These are phyloP conservation scores for Carex kokanica DNA, from an alignment of 176 grass and related monocot genomes.

Conservation along the genomic window DNA sequence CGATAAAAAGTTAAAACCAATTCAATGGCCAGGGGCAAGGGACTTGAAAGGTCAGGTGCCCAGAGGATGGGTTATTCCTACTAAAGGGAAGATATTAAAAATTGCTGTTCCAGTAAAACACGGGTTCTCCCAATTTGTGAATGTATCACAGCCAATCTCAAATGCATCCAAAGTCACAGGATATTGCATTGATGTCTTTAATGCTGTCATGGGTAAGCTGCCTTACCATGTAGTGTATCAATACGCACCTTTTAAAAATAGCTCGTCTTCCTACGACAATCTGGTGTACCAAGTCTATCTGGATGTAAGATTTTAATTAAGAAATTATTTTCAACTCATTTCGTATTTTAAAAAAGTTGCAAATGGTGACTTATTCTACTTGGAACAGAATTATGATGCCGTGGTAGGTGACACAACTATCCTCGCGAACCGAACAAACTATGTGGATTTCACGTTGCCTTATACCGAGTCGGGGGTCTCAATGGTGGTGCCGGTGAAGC, in stretches of 20 bases:
- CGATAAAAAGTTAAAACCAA: constrained; percentile 10
- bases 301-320: constrained; percentile 32
- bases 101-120: constrained; percentile 49
- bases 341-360: not conserved
- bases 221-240: constrained; percentile 38
- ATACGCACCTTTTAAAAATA: constrained; percentile 28
- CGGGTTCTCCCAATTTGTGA: constrained; percentile 48
- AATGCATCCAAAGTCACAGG: constrained; percentile 28
- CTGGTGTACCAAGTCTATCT: constrained; percentile 51
- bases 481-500: constrained; percentile 41
- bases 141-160: constrained; percentile 28
- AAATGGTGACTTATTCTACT: not conserved
- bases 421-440: constrained; percentile 21
- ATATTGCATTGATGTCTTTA: constrained; percentile 65
- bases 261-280: constrained; percentile 42
- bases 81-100: constrained; percentile 23
- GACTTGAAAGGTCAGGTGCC: not conserved
- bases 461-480: constrained; percentile 54
- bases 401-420: constrained; percentile 66
- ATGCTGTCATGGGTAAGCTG: constrained; percentile 35
- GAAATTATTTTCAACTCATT: not conserved
- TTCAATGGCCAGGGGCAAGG: constrained; percentile 53
- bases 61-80: constrained; percentile 42
- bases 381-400: constrained; percentile 36
- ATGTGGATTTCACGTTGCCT: constrained; percentile 66